These are phyloP conservation scores for Euryodendron excelsum DNA, from an alignment of 148 eudicot species.

Conservation along the genomic window DNA sequence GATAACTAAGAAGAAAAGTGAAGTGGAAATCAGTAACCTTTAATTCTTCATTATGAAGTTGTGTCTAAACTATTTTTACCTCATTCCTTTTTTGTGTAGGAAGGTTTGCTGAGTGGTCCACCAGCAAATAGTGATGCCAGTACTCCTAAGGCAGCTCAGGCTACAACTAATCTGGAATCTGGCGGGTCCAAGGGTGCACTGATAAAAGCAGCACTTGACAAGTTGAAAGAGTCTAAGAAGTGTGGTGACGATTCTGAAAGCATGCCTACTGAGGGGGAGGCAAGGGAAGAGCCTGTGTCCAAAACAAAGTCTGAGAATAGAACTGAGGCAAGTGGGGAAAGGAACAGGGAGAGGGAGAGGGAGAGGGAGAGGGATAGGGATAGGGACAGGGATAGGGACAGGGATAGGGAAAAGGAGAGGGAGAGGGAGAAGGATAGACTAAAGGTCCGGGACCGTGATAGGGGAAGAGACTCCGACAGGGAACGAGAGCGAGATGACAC, in stretches of 20 bases:
- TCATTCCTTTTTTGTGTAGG: constrained; percentile 35
- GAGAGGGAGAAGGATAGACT: constrained; percentile 52
- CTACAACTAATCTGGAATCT: constrained; percentile 34
- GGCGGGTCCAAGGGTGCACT: constrained; percentile 50
- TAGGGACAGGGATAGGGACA: constrained; percentile 43
- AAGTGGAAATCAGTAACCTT: neutral
- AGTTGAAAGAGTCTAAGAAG: constrained; percentile 67
- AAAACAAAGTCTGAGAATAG: constrained; percentile 50
- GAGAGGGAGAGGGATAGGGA: constrained; percentile 59
- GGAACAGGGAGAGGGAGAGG: constrained; percentile 54
- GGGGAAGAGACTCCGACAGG: constrained; percentile 83
- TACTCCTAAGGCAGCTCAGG: constrained; percentile 38
- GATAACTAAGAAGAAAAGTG: neutral
- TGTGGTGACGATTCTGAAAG: constrained; percentile 61
- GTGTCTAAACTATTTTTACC: neutral
- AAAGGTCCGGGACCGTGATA: constrained; percentile 59
- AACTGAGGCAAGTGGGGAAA: constrained; percentile 56
- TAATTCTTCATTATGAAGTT: neutral
- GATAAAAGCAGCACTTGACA: constrained; percentile 50
- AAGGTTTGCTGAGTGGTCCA: constrained; percentile 48
- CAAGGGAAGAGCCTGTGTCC: constrained; percentile 46
- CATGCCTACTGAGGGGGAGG: constrained; percentile 35
- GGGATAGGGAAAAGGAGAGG: constrained; percentile 60
- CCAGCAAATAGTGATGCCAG: constrained; percentile 37
- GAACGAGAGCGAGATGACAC: constrained; percentile 68